Evolutionary conservation across 2,329 filamentous ascomycete species (phyloP).

Genomic region (Apiospora sp.): DNA sequence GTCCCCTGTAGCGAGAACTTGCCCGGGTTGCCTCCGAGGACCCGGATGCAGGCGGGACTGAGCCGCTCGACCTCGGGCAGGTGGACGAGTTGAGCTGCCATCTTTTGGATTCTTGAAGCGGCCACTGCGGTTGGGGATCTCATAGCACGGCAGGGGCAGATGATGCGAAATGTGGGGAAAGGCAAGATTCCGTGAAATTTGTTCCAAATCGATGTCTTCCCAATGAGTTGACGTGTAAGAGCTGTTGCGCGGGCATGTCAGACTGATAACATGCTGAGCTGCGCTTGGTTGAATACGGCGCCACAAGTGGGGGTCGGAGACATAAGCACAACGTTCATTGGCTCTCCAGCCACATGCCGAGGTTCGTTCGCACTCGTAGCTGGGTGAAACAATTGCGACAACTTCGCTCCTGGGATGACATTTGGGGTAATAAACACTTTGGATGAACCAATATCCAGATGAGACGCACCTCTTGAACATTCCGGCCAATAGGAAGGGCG

Average conservation of each 20-base stretch:
- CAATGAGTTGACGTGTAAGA: neutral
- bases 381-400: neutral
- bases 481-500: neutral
- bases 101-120: constrained; percentile 44
- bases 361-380: constrained; percentile 4
- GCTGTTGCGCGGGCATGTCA: neutral
- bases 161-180: neutral
- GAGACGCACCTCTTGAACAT: neutral
- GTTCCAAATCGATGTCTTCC: neutral
- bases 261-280: constrained; percentile 3
- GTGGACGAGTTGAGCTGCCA: constrained; percentile 67
- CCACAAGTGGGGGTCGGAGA: neutral
- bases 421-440: too few relatives aligned
- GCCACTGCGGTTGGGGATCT: neutral
- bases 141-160: neutral
- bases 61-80: constrained; percentile 81
- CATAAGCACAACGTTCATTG: neutral
- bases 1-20: constrained; percentile 83
- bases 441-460: too few relatives aligned
- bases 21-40: constrained; percentile 89
- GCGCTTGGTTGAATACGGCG: neutral
- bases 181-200: neutral
- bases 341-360: constrained; percentile 9
- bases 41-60: constrained; percentile 79
- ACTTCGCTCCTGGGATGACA: neutral